phyloP scores from a whole-genome alignment of 2,329 filamentous ascomycete species.

The Colletotrichum endophyticum region DNA sequence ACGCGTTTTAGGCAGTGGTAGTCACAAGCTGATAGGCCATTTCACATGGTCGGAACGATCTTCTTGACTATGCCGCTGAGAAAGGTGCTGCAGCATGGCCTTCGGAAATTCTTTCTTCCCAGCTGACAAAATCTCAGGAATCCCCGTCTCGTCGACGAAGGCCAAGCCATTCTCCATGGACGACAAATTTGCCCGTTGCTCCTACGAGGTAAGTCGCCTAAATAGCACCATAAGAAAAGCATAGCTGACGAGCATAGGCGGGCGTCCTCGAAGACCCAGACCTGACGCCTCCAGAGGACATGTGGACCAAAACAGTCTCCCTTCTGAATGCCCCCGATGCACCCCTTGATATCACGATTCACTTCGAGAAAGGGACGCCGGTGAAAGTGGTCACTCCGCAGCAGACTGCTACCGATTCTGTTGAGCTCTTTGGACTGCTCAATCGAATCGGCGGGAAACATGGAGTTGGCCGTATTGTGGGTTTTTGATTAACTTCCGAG shows the following conservation, averaged over 20 bases:
- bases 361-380: conserved; percentile 71
- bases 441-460: conserved; percentile 69
- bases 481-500: neutral
- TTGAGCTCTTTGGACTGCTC: conserved; percentile 68
- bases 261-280: conserved; percentile 68
- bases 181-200: conserved; percentile 65
- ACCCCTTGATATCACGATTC: conserved; percentile 69
- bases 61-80: conserved; percentile 72
- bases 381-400: conserved; percentile 61
- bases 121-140: conserved; percentile 38
- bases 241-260: neutral
- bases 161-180: conserved; percentile 61
- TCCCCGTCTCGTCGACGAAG: conserved; percentile 76
- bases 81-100: conserved; percentile 36
- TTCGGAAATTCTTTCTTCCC: fast-evolving
- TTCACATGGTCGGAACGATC: conserved; percentile 66
- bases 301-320: conserved; percentile 67
- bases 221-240: conserved; percentile 42
- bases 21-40: fast-evolving
- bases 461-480: conserved; percentile 74
- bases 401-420: conserved; percentile 64
- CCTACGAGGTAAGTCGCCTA: conserved; percentile 70
- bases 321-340: conserved; percentile 67
- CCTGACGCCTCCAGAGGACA: conserved; percentile 66
- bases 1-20: fast-evolving